Evolutionary conservation across 1,139 yeast genomes (phyloP), one percentile per base, ranked within the genome.

Genomic region (Lodderomyces pseudojiufengensis): DNA sequence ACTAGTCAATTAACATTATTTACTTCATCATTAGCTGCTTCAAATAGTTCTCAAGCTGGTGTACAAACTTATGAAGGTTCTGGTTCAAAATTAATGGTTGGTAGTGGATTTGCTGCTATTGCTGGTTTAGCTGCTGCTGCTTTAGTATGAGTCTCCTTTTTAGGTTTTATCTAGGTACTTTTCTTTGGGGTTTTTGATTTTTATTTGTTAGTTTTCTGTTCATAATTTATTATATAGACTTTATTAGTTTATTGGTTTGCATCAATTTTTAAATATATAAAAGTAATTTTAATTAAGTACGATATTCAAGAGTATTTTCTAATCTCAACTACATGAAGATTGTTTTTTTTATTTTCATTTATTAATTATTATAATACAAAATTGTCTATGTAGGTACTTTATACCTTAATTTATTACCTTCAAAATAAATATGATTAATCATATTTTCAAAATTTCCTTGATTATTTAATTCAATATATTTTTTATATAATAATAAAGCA

Each of bases 401-500:
- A 48, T 67, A 70, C 43, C 73, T 55, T 33, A 65, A 51, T 38
- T 55, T 63, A 40, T 68, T 72, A 1, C 98, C 98, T 54, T 86
- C 95, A 22, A 72, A 65, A 52, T 90, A 90, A 9, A 94, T 73
- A 31, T 73, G 70, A 33, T 80, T 74, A 50, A 92, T 66, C 1
- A 77, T 71, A 7, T 59, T 60, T 29, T 84, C 86, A 43, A 90
- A 75, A 21, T 65, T 70, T 0, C 85, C 92, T 0, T 61, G 57
- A 3, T 65, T 69, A 39, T 66, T 64, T 45, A 90, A 66, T 47
- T 80, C 80, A 49, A 76, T 61, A 51, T 85, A 90, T 52, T 78
- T 80, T 46, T 78, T 77, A 61, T 85, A 94, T 30, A 94, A 64
- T 35, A 77, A 60, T 47, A 94, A 70, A 0, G 99, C 98, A 9